Evolutionary conservation across 1,139 yeast species (phyloP), one percentile per base, ranked within the genome.

Genomic region (Hanseniaspora uvarum): DNA sequence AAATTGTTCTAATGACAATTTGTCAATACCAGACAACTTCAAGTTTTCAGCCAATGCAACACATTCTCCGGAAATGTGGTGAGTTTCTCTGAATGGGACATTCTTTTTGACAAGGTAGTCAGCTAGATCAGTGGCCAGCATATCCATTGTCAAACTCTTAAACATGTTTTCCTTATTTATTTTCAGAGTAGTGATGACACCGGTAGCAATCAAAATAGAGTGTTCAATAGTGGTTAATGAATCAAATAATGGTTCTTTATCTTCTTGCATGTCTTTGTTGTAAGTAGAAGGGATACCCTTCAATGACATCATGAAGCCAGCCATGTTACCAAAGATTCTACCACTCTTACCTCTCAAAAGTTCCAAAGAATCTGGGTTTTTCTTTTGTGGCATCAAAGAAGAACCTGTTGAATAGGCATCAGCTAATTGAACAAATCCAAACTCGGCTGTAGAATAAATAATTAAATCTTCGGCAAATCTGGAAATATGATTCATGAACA

Each of bases 351-450:
- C 99, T 71, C 99, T 80, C 65, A 94, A 77, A 59, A 92, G 75
- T 72, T 92, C 99, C 61, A 92, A 75, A 39, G 96, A 86, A 68
- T 92, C 99, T 3, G 98, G 96, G 72, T 92, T 92, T 72, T 92
- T 94, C 80, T 92, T 92, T 70, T 94, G 98, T 26, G 99, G 99
- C 99, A 92, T 92, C 66, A 92, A 77, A 43, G 96, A 87, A 6
- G 96, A 87, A 10, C 99, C 99, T 11, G 99, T 92, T 1, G 98
- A 92, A 72, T 92, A 92, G 31, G 98, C 98, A 68, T 92, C 99
- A 12, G 96, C 94, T 56, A 89, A 77, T 68, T 86, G 81, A 60
- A 92, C 75, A 67, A 94, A 92, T 1, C 96, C 96, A 73, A 92
- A 92, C 71, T 92, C 99, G 30, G 95, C 97, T 44, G 96, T 86